Base-by-base conservation (phyloP, 805 yeast species). In the Torulaspora microellipsoides region DNA sequence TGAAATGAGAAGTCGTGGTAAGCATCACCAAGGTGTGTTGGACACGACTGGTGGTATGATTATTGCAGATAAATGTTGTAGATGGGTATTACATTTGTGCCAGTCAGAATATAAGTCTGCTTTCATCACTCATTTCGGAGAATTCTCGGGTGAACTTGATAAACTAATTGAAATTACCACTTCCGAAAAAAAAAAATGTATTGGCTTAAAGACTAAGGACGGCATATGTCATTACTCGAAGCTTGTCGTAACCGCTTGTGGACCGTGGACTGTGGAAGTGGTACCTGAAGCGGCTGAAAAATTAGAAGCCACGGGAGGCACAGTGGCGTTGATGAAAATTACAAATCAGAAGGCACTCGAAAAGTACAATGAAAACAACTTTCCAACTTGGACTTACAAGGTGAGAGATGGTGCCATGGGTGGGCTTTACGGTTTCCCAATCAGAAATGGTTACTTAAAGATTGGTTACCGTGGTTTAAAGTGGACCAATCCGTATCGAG, bases 31-130 rank as follows among this genome's bases (percentile, higher is more conserved):
- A 35, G 64, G 61, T 32, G 49, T 59, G 15, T 40, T 62, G 25
- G 66, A 61, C 43, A 53, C 62, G 20, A 53, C 56, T 15, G 63
- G 65, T 15, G 65, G 70, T 9, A 52, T 62, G 49, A 53, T 59
- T 25, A 38, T 57, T 15, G 66, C 70, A 2, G 64, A 60, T 36
- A 65, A 62, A 45, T 54, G 59, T 15, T 63, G 66, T 35, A 48
- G 56, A 30, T 65, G 64, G 60, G 64, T 62, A 5, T 34, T 59
- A 11, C 50, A 56, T 28, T 39, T 57, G 17, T 53, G 60, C 45
- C 33, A 49, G 23, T 37, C 42, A 33, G 35, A 23, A 12, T 39
- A 32, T 9, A 54, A 51, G 8, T 54, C 48, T 11, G 42, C 55
- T 13, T 49, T 65, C n/a, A 42, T 39, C 12, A 36, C 48, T 12